Base-by-base conservation (phyloP, 331 rosid genomes). In the Stylosanthes scabra region DNA sequence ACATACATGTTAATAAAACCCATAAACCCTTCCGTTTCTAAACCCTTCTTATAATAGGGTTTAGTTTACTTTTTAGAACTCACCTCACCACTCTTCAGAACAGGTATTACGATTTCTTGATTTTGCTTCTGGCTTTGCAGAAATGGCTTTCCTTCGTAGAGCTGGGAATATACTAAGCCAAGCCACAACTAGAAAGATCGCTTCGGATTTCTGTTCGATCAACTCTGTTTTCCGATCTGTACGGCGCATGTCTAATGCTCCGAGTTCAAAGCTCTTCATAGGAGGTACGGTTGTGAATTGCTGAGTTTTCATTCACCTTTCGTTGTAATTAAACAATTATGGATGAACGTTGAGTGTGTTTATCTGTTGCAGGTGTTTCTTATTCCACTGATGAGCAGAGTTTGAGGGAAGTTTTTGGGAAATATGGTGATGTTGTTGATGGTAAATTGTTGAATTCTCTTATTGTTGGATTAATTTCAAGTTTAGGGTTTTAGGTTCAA, bases 111-210 rank as follows among this genome's bases (percentile, higher is more conserved):
- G n/a, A 14, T 27, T 39, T 31, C 37, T 31, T 31, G 37, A 31
- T 31, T 31, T 31, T 69, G 5, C 9, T 62, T 56, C 75, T 83
- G 89, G 86, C 72, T 20, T 20, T 63, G 29, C 62, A 68, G 83
- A 78, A 91, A 91, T 91, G 95, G 90, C 94, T 78, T 88, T 91
- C 82, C 70, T 91, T 4, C 76, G 90, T 66, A 91, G 83, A 81
- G 20, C 87, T 65, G 94, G 97, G 76, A 87, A 84, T 79, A 55
- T 88, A 49, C 80, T 91, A 6, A 85, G 88, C 74, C 97, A 87
- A 79, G 61, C 86, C 50, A 78, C 83, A 15, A 66, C 66, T 61
- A 87, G 68, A 83, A 86, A 63, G 86, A 59, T 82, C 37, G 63
- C 66, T 25, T 76, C 82, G 11, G 88, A 85, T 54, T 60, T 80